Base-by-base conservation (phyloP, 805 yeast genomes). In the Sungouiella thailandica region DNA sequence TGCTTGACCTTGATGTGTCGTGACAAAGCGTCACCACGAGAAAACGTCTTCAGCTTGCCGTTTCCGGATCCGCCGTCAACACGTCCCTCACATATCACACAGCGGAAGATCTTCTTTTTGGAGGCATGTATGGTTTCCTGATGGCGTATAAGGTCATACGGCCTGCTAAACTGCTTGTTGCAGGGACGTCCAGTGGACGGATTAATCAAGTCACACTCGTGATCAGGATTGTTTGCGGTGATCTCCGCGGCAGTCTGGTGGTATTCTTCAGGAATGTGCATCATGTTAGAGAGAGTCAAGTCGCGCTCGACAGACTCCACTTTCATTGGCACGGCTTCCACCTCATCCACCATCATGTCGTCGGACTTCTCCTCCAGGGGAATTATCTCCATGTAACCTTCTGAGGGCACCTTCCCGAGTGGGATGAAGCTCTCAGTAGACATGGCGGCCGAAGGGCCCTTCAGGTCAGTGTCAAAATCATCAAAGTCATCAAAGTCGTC, bases 161-260 rank as follows among this genome's bases (percentile, higher is more conserved):
- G 71, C 52, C 98, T 76, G 12, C 97, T 87, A 53, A 90, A 90
- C 50, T 79, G 78, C 60, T 84, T 84, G 46, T 72, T 62, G 59
- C 96, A 86, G 16, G 76, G 74, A 41, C 65, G 53, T 12, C 83
- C 79, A 0, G 84, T 76, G 17, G 72, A 53, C 4, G 85, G 82
- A 47, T 78, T 78, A 7, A 70, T 57, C 56, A 80, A 63, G 35
- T 62, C 65, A 54, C 89, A 82, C 41, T 74, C 70, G 44, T 81
- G 81, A 38, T 62, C 65, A 1, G 66, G 63, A 36, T 60, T 58
- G 17, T 48, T 52, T 14, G 58, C 60, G 4, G 58, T 36, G 13
- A 57, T 58, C 36, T 57, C 64, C 3, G 62, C 60, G 2, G 60
- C 60, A 2, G 60, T 46, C 33, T 42, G 43, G 31, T 46, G 55